phyloP scores from a whole-genome alignment of 2,329 filamentous ascomycete species.

The Talaromyces sp. region DNA sequence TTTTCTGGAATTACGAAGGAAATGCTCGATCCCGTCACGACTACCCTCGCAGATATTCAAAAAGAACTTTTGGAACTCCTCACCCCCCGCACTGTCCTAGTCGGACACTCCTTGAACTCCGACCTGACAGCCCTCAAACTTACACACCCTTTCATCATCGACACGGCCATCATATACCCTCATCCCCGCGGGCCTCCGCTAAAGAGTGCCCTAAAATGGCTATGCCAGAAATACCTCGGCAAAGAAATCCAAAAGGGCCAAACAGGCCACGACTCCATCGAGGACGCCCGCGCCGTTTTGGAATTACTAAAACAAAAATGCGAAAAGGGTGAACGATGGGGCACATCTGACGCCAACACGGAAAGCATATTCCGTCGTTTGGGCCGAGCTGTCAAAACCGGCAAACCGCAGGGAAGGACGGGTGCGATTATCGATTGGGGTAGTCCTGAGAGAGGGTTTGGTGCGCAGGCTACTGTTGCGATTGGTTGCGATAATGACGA shows the following conservation, averaged over 20 bases:
- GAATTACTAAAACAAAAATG: constrained; percentile 95
- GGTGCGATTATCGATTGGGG: constrained; percentile 83
- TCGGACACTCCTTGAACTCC: constrained; percentile 51
- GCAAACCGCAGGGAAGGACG: constrained; percentile 41
- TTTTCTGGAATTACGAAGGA: constrained; percentile 89
- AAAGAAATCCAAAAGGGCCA: constrained; percentile 83
- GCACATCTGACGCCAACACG: constrained; percentile 70
- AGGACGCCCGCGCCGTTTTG: constrained; percentile 87
- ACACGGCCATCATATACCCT: constrained; percentile 85
- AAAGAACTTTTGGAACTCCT: constrained; percentile 70
- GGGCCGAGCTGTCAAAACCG: constrained; percentile 52
- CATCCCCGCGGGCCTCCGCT: constrained; percentile 86
- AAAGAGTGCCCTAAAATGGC: constrained; percentile 87
- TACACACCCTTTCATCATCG: constrained; percentile 88
- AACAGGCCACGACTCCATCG: constrained; percentile 83
- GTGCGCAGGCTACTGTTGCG: constrained; percentile 54
- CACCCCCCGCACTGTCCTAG: constrained; percentile 45
- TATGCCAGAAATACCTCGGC: constrained; percentile 79
- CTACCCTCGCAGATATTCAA: constrained; percentile 80
- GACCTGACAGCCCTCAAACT: constrained; percentile 76
- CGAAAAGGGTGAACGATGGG: constrained; percentile 86
- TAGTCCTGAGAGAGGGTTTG: constrained; percentile 65
- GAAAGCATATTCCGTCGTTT: constrained; percentile 91
- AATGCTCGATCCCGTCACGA: constrained; percentile 80
- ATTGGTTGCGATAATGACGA: constrained; percentile 59